These are phyloP conservation scores for Grammothele lineata DNA, from an alignment of 768 basidiomycete genomes.

Conservation along the genomic window DNA sequence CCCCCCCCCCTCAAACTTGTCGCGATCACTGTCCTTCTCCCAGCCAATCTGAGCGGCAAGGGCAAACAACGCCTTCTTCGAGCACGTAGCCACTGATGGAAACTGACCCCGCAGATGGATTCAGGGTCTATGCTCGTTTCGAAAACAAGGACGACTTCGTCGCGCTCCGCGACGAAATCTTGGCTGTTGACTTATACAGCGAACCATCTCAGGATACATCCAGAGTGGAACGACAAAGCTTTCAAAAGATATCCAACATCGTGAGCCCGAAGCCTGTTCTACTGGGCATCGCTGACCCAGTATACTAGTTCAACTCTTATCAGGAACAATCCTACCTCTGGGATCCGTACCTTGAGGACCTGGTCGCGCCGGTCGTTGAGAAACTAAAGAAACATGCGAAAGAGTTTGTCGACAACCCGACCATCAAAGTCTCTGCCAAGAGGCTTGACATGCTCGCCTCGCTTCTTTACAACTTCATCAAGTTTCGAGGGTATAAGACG, in stretches of 20 bases:
- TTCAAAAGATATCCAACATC: slow-evolving; percentile 43
- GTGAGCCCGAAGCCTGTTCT: too few species aligned
- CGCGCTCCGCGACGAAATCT: slow-evolving; percentile 45
- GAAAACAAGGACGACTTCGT: slow-evolving; percentile 60
- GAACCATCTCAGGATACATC: slow-evolving; percentile 25
- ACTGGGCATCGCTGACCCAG: background rate
- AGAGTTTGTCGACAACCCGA: slow-evolving; percentile 13
- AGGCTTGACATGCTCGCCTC: slow-evolving; percentile 47
- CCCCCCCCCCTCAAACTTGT: too few species aligned
- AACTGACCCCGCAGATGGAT: too few species aligned
- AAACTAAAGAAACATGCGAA: slow-evolving; percentile 54
- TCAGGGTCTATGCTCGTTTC: slow-evolving; percentile 51
- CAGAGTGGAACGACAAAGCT: slow-evolving; percentile 36
- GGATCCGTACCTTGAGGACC: slow-evolving; percentile 80
- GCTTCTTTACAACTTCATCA: slow-evolving; percentile 78
- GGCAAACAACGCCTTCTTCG: too few species aligned
- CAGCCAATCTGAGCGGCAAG: too few species aligned
- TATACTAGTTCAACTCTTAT: slow-evolving; percentile 65
- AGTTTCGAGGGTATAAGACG: slow-evolving; percentile 86
- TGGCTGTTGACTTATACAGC: slow-evolving; percentile 41
- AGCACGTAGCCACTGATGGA: too few species aligned
- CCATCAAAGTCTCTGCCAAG: slow-evolving; percentile 18
- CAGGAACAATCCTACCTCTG: slow-evolving; percentile 92
- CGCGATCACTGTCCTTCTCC: too few species aligned
- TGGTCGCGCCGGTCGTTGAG: slow-evolving; percentile 73